These are phyloP conservation scores for Syncephalastrum contaminatum DNA, from an alignment of 371 early-diverging fungal species.

Conservation along the genomic window DNA sequence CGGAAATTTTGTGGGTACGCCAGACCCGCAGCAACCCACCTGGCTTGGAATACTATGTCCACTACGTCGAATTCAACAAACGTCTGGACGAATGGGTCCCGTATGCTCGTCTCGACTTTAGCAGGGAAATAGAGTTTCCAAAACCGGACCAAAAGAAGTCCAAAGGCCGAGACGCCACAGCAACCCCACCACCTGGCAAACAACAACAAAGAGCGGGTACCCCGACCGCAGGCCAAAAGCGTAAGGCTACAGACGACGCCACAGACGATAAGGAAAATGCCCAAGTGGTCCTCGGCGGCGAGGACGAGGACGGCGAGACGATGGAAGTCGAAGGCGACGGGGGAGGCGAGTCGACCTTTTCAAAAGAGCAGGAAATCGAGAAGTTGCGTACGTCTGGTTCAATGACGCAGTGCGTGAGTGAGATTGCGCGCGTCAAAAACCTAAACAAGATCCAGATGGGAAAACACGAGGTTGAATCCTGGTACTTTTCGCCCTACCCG, in stretches of 20 bases:
- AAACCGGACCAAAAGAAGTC: conserved; percentile 62
- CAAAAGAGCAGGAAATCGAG: conserved; percentile 92
- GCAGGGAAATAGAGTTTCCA: conserved; percentile 75
- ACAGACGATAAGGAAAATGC: conserved; percentile 23
- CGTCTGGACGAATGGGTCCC: conserved; percentile 99
- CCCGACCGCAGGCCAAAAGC: conserved; percentile 30
- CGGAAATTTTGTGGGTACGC: conserved; percentile 92
- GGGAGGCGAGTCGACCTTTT: conserved; percentile 28
- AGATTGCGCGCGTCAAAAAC: conserved; percentile 93
- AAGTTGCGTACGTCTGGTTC: conserved; percentile 88
- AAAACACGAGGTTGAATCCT: conserved; percentile 90
- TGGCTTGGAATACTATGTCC: conserved; percentile 92
- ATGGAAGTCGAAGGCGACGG: conserved; percentile 20
- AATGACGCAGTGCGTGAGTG: conserved; percentile 93
- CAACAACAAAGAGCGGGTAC: conserved; percentile 17
- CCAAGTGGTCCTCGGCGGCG: conserved; percentile 43
- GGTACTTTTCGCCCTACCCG: conserved; percentile 98
- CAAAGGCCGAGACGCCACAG: conserved; percentile 46
- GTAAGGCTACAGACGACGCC: conserved; percentile 17
- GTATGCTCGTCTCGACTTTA: conserved; percentile 68
- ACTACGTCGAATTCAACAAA: conserved; percentile 98
- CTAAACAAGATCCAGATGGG: conserved; percentile 94
- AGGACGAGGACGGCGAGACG: conserved; percentile 40
- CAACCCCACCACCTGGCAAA: conserved; percentile 22
- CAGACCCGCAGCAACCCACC: conserved; percentile 33